Evolutionary conservation across 208 protist species (phyloP), one percentile per base, ranked within the genome.

Genomic region (Wallacemonas sp.): DNA sequence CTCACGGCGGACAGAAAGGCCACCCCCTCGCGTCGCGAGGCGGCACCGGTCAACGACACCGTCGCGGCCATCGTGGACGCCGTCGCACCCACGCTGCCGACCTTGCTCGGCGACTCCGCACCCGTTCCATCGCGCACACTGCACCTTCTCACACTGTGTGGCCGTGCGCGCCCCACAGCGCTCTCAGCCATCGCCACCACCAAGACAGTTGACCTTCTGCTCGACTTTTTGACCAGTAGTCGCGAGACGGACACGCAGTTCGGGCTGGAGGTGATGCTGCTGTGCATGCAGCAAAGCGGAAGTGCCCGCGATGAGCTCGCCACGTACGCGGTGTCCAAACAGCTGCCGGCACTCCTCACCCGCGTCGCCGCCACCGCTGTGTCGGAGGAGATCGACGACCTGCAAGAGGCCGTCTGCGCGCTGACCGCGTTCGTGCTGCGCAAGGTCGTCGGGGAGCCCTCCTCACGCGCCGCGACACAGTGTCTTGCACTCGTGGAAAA

Each of bases 121-220:
- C 92, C 92, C 8, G 89, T 96, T 14, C 94, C 94, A 1, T 80
- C 87, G 23, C 88, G 91, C 65, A 84, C 86, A 12, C 69, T 97
- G 46, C 88, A 92, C n/a, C 70, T 98, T 6, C 68, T 98, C 6
- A 64, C 78, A 1, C 75, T 74, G 27, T 93, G 81, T 61, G 80
- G 74, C 17, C 82, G 91, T 60, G 83, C 85, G 46, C 60, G 78
- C 39, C 71, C 81, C 16, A 73, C 61, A 16, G 41, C 65, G 30
- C 63, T 93, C 48, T 33, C 72, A 11, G 38, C 34, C 21, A 49
- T 85, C 23, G 73, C 79, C 23, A 84, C 72, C 0, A 70, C 87
- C 60, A 49, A 70, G 14, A 38, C 72, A 17, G 39, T 60, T 12
- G 57, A 41, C 2, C 44, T 70, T 16, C 23, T 84, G 16, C 36